Conservation (phyloP, 129 eudicot species). For the Kitagawia praeruptora region DNA sequence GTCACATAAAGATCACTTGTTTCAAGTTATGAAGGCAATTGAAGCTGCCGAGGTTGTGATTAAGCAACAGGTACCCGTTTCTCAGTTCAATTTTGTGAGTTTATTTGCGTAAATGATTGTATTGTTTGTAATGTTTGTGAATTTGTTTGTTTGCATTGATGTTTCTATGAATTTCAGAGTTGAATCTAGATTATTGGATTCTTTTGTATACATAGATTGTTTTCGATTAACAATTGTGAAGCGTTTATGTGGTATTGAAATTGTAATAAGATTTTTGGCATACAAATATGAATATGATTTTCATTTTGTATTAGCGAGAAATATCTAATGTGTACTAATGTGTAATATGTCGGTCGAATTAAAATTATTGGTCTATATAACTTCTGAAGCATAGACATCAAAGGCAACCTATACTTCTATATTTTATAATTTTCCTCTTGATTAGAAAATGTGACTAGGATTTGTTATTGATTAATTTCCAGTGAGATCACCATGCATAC, state of each 20-base stretch:
- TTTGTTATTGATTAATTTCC: background rate
- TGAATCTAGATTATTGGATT: background rate
- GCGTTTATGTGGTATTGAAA: background rate
- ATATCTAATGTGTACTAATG: background rate
- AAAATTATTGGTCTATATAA: background rate
- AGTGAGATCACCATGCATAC: background rate
- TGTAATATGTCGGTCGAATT: background rate
- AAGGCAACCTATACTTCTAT: background rate
- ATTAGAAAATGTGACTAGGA: background rate
- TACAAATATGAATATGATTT: background rate
- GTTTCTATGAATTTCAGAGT: background rate
- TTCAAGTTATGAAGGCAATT: conserved; percentile 85
- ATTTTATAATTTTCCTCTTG: background rate
- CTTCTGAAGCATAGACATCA: background rate
- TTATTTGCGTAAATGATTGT: background rate
- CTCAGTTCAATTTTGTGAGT: background rate
- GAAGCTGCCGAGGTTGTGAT: conserved; percentile 93
- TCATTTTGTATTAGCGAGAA: background rate
- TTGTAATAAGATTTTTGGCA: background rate
- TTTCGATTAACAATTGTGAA: background rate
- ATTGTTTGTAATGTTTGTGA: background rate
- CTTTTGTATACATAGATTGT: background rate
- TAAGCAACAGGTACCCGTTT: conserved; percentile 55
- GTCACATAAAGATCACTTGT: conserved; percentile 41
- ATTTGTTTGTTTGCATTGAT: background rate